A percentile compares a stretch with the other conserved stretches of the same genome.
phyloP scores from a whole-genome alignment of 2,329 filamentous ascomycete genomes.

The Penicillium sp. region DNA sequence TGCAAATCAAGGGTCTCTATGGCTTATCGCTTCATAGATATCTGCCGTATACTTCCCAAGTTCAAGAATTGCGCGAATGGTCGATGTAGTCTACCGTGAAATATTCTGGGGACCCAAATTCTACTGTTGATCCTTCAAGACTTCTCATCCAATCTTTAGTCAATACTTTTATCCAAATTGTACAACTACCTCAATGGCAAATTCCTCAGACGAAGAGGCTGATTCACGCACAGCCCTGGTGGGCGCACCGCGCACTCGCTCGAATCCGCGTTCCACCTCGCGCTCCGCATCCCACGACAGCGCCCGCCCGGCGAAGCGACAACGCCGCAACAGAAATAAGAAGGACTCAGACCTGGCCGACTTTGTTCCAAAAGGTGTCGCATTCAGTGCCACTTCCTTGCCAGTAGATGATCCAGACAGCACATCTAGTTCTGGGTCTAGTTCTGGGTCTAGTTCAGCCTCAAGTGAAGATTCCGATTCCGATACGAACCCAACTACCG shows the following conservation, averaged over 20 bases:
- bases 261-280: conserved; percentile 20
- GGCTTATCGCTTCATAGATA: not conserved
- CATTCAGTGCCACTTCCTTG: conserved; percentile 35
- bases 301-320: conserved; percentile 28
- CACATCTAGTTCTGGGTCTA: conserved; percentile 34
- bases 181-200: not conserved
- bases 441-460: conserved; percentile 27
- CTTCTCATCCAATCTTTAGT: not conserved
- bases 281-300: conserved; percentile 24
- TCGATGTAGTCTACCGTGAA: conserved; percentile 23
- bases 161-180: not conserved
- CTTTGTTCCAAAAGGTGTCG: conserved; percentile 37
- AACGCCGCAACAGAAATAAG: conserved; percentile 24
- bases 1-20: not conserved
- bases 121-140: not conserved
- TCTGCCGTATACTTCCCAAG: not conserved
- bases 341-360: conserved; percentile 30
- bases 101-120: conserved; percentile 14
- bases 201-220: conserved; percentile 32
- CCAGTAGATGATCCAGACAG: conserved; percentile 34
- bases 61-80: not conserved
- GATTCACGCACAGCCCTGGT: conserved; percentile 49
- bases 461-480: conserved; percentile 3
- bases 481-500: conserved; percentile 11
- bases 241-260: conserved; percentile 37